Evolutionary conservation across 2,329 filamentous ascomycete genomes (phyloP), one percentile per base, ranked within the genome.

Genomic region (Gnomoniopsis smithogilvyi): DNA sequence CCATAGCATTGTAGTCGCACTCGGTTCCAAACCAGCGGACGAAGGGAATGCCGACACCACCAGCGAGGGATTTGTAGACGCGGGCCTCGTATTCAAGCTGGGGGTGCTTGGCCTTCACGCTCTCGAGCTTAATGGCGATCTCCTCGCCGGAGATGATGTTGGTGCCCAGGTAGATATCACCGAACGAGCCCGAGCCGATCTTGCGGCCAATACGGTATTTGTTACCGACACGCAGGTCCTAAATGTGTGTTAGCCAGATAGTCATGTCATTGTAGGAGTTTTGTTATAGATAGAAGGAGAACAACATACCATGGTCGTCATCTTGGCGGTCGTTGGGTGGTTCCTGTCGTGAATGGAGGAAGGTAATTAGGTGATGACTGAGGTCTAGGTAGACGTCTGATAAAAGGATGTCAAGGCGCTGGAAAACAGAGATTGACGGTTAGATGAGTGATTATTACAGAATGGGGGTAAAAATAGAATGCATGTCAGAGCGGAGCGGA

Each of bases 1-100:
- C 95, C 95, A 99, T 98, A 75, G 95, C 95, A 78, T 99, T 98
- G 87, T 99, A 98, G 80, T 98, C 95, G 78, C 94, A 98, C 79
- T 99, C 95, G 62, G 94, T 98, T 67, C 95, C 95, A 77, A 98
- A 99, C 95, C 95, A 99, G 78, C 94, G 92, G 72, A 99, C 95
- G 72, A 98, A 98, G 51, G 95, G 95, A 66, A 99, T 99, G 62
- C 95, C 95, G 68, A 98, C 95, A 75, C 95, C 95, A 66, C 95
- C 95, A 58, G 95, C 95, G 54, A 99, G 90, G 24, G 85, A 89
- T 77, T 89, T 89, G 79, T 89, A 94, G 69, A 98, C 94, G 68
- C 94, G 92, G 60, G 95, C 95, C 78, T 99, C 95, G 82, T 98
- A 98, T 78, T 98, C 95, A 63, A 99, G 87, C 78, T 98, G 95